Percentiles rank a stretch among this genome's conserved stretches.
phyloP scores from a whole-genome alignment of 2,329 filamentous ascomycete genomes.

The Eutypella sp. region DNA sequence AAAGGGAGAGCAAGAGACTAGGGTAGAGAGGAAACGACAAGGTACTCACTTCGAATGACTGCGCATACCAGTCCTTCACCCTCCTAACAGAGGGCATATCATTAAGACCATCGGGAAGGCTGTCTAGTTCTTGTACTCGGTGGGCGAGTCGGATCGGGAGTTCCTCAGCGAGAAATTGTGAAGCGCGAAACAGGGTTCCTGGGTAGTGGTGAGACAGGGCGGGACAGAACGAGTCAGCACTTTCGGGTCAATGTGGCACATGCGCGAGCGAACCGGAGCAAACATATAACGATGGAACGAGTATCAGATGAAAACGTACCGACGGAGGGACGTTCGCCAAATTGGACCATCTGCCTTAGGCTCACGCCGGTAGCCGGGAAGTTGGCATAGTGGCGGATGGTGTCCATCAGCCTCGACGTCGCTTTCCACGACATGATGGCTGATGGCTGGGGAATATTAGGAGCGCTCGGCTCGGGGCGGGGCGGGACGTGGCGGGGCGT shows the following conservation, averaged over 20 bases:
- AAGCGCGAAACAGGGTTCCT: conserved; percentile 96
- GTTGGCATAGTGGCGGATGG: conserved; percentile 93
- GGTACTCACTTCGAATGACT: conserved; percentile 89
- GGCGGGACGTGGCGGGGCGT: not conserved
- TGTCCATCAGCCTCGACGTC: conserved; percentile 87
- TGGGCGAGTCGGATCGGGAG: conserved; percentile 94
- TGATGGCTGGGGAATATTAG: too few relatives aligned
- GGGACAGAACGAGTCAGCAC: conserved; percentile 7
- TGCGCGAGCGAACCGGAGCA: too few relatives aligned
- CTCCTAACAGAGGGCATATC: conserved; percentile 96
- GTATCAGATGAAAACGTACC: conserved; percentile 48
- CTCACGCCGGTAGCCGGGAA: conserved; percentile 96
- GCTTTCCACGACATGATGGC: conserved; percentile 87
- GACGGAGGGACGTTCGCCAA: conserved; percentile 87
- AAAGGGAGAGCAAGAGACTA: not conserved
- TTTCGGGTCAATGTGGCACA: too few relatives aligned
- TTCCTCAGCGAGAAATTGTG: conserved; percentile 97
- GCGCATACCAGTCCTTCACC: conserved; percentile 97
- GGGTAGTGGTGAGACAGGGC: conserved; percentile 7
- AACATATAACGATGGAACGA: conserved; percentile 5
- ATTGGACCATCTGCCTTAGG: conserved; percentile 98
- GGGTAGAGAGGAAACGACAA: conserved; percentile 5
- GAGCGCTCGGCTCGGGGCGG: too few relatives aligned
- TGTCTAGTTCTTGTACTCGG: conserved; percentile 88
- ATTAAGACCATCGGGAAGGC: conserved; percentile 89